Base-by-base conservation (phyloP, 768 basidiomycete genomes). In the Daedaleopsis nitida region DNA sequence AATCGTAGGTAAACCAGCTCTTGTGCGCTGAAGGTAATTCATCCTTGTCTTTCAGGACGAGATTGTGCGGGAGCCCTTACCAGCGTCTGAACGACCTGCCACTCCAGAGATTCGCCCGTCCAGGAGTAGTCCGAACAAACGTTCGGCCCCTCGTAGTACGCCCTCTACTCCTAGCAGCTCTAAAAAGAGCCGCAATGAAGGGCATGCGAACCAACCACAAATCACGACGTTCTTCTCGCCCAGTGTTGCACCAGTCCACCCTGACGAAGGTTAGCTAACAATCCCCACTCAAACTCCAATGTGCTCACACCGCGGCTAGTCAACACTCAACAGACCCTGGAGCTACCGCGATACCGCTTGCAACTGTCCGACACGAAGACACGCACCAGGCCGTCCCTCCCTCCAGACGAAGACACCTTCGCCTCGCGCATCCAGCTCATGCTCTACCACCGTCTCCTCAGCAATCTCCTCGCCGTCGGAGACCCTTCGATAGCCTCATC, bases 311-410 rank as follows among this genome's bases (percentile, higher is more conserved):
- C 7, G 27, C 27, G 27, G 27, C 27, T 7, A 32, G 27, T 32
- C 27, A 32, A 32, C 27, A 32, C 7, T 32, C 4, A 7, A 32
- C 27, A 32, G 27, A 3, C 27, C 27, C 3, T 7, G 27, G 27
- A 32, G 27, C 27, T 32, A 7, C 27, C 27, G 27, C 27, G 27
- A 12, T 64, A 73, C 53, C 73, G 72, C 16, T 72, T 89, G 7
- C 78, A 75, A 52, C 68, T 88, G 27, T 70, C 82, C 17, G 92
- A 94, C 65, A 88, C 86, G 48, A 94, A 94, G 71, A 91, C 90
- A 17, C 81, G 91, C 48, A 75, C 71, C 13, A 69, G 72, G 3
- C 60, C 75, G 1, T 77, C 71, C 14, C 64, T 92, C 1, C 91
- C 91, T 1, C 70, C 77, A 4, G 77, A 85, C 14, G 78, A 80